Base-by-base conservation (phyloP, 495 filamentous ascomycete genomes). In the Xylaria cubensis region DNA sequence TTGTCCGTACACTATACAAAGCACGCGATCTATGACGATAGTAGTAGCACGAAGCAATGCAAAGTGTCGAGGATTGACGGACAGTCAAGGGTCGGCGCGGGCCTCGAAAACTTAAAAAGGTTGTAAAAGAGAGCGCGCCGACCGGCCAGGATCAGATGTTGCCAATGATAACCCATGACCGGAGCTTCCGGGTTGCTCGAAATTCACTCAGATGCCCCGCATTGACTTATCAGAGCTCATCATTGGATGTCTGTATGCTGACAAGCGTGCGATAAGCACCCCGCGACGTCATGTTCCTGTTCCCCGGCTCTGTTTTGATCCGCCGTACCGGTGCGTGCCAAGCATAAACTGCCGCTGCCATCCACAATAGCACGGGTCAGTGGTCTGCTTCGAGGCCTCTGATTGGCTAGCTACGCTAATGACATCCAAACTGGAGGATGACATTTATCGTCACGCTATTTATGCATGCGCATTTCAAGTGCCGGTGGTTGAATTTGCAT, bases 151-250 rank as follows among this genome's bases (percentile, higher is more conserved):
- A 42, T 42, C 12, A 42, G 39, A 42, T 12, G 39, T 13, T 3
- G 12, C 39, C 36, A 53, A 29, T 53, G 17, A 46, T n/a, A 56
- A 12, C 53, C 17, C n/a, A 42, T n/a, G 2, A 24, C 69, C 69
- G 69, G 46, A 71, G 46, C 59, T 56, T 56, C 61, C 61, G 61
- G 59, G 59, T 32, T 61, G 8, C 34, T 9, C 58, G 53, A 69
- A 69, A 69, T 69, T 69, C 67, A 69, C 67, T 58, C 67, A 69
- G 51, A 48, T 1, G 17, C 53, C 41, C 67, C 51, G 46, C 53
- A 63, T 44, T n/a, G 44, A 44, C 50, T 12, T 36, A 36, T 44
- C 29, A 1, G 10, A 26, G 65, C 65, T 50, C 29, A 19, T 67
- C 46, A 10, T 55, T 41, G 50, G 19, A 7, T n/a, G 44, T 5